Evolutionary conservation across 768 basidiomycete species (phyloP), one percentile per base, ranked within the genome.

Genomic region (Lepiota subincarnata): DNA sequence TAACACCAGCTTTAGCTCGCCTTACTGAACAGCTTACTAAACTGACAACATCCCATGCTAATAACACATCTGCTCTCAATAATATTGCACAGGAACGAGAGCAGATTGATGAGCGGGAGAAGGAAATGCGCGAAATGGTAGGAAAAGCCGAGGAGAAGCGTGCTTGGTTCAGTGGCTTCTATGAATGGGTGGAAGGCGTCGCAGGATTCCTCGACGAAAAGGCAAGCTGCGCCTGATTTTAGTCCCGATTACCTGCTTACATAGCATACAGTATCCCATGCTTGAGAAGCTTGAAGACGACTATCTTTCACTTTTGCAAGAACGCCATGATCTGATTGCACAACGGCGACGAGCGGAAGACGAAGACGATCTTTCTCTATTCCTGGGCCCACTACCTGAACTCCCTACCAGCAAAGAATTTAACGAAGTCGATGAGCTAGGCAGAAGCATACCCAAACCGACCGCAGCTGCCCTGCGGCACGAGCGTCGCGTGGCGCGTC

Each of bases 191-290:
- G 0, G 92, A 93, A 66, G 81, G 80, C 55, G 80, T 93, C 6
- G 92, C 88, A 3, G 79, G 79, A n/a, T 93, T 94, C 66, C 71
- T 94, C 16, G 92, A 94, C 61, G 88, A 89, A 70, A 94, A 94
- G 83, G 91, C 89, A 16, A 3, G 68, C 55, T 43, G 43, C 40
- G 24, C 44, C 14, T 39, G 16, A 7, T 19, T 18, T 18, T 47
- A 16, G 41, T 56, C 64, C 55, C 55, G 45, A 19, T 6, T 8
- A 42, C 10, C 41, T 40, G 13, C 26, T 49, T 49, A 56, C 16
- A 51, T 46, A 53, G 44, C 40, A 26, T 41, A n/a, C 41, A 94
- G 92, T 92, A 82, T 60, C 91, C 91, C 6, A 69, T 73, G 34
- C 74, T 94, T 11, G 92, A 93, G 66, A 82, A 79, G 56, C 73